Evolutionary conservation across 768 basidiomycete genomes (phyloP).

Genomic region (Paxillus involutus): DNA sequence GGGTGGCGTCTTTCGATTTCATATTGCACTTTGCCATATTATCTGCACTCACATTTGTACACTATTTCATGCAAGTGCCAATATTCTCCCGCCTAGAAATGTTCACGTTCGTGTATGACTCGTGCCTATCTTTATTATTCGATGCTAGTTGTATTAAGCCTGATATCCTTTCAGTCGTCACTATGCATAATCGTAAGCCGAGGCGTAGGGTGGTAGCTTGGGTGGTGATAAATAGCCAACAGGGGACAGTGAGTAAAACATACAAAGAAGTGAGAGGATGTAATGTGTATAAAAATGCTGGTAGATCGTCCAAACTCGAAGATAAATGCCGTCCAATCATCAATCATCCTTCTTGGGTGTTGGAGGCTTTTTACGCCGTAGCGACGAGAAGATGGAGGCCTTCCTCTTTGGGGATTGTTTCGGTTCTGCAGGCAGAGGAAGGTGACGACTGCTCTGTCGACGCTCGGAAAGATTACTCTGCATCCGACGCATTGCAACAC

Average conservation of each 20-base stretch:
- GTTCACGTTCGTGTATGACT: background rate
- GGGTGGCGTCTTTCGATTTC: background rate
- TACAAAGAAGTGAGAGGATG: slow-evolving; percentile 16
- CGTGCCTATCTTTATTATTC: slow-evolving; percentile 1
- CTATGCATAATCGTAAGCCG: slow-evolving; percentile 9
- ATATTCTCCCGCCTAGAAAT: background rate
- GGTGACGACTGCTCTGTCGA: slow-evolving; percentile 41
- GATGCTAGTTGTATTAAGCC: slow-evolving; percentile 16
- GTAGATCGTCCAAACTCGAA: slow-evolving; percentile 22
- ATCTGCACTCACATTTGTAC: slow-evolving; percentile 12
- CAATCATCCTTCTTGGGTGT: slow-evolving; percentile 27
- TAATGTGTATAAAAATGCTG: slow-evolving; percentile 18
- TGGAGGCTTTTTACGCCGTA: slow-evolving; percentile 34
- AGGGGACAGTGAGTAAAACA: slow-evolving; percentile 19
- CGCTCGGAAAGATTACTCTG: slow-evolving; percentile 75
- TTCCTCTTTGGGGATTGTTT: slow-evolving; percentile 26
- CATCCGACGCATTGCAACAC: slow-evolving; percentile 81
- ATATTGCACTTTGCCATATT: background rate
- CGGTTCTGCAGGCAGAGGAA: slow-evolving; percentile 21
- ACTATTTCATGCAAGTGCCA: slow-evolving; percentile 6
- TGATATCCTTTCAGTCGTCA: slow-evolving; percentile 15
- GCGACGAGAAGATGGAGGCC: slow-evolving; percentile 28
- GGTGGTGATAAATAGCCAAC: slow-evolving; percentile 23
- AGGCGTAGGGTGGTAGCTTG: slow-evolving; percentile 7
- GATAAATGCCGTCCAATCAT: background rate